phyloP scores from a whole-genome alignment of 140 eudicot genomes.

The Anethum foeniculum region DNA sequence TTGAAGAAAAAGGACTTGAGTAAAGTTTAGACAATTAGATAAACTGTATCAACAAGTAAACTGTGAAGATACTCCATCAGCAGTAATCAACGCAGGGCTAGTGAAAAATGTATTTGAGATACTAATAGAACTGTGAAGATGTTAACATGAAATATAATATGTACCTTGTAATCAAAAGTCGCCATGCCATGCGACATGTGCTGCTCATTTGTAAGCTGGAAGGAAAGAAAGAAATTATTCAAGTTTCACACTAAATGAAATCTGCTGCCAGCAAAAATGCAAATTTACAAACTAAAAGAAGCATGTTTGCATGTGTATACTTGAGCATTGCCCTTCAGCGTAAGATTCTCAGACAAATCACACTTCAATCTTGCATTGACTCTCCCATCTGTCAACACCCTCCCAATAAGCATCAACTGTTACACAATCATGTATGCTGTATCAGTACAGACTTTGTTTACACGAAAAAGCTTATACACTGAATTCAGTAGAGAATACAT shows the following conservation, averaged over 20 bases:
- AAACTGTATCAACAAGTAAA: background rate
- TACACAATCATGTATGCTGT: slow-evolving; percentile 20
- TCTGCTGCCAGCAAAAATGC: background rate
- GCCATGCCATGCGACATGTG: slow-evolving; percentile 96
- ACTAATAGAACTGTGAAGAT: background rate
- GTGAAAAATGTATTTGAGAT: background rate
- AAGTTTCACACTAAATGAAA: background rate
- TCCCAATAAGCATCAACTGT: slow-evolving; percentile 89
- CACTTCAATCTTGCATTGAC: slow-evolving; percentile 85
- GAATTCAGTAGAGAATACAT: background rate
- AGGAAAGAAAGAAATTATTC: slow-evolving; percentile 6
- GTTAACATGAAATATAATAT: background rate
- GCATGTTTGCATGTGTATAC: slow-evolving; percentile 26
- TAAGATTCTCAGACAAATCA: slow-evolving; percentile 73
- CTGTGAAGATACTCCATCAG: background rate
- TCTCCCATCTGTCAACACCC: slow-evolving; percentile 83
- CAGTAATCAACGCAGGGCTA: background rate
- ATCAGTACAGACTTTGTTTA: slow-evolving; percentile 11
- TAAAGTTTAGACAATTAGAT: background rate
- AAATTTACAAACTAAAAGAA: background rate
- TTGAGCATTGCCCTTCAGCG: slow-evolving; percentile 81
- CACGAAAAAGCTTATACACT: background rate
- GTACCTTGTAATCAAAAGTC: slow-evolving; percentile 88
- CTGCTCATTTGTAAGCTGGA: slow-evolving; percentile 84
- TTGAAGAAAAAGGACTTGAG: slow-evolving; percentile 5